Evolutionary conservation across 1,139 yeast genomes (phyloP), one percentile per base, ranked within the genome.

Genomic region (Pichia sorboxylosa): DNA sequence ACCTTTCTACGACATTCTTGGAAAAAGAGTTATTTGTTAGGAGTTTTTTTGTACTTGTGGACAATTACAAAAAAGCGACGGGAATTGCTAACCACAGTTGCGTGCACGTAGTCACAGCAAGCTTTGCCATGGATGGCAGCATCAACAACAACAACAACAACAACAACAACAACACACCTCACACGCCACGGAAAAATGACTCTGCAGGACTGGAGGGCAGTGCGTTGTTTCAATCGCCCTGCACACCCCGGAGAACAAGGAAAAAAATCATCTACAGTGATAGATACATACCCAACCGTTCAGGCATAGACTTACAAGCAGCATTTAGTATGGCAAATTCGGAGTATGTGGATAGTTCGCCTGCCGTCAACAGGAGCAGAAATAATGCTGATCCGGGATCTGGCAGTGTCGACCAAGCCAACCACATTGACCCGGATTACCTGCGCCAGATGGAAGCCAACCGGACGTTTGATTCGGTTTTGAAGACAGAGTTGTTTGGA

Each of bases 401-500:
- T 11, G 11, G 11, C 22, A 19, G 22, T 11, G 11, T 8, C 11
- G 22, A 19, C 22, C 22, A 19, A 11, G 11, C 8, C 22, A 21
- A 24, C 8, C 76, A 73, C 30, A 73, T 70, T 42, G 93, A 79
- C 46, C 59, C 79, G 21, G 90, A 80, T 41, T 58, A 65, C 18
- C 66, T 79, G 39, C 67, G 73, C 47, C 83, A 76, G 47, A 80
- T 77, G 43, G 94, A 82, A 47, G 95, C 96, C 3, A 83, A 83
- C 50, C 61, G 80, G 43, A 83, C 94, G 0, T 92, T 87, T 54
- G 77, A 87, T 30, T 74, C 92, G 0, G 80, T 92, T 5, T 58
- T 90, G 26, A 81, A 83, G 47, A 84, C 93, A 20, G 99, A 90
- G 53, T 60, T 90, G 27, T 90, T 90, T 62, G 97, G 97, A 7